A percentile compares a stretch with the other conserved stretches of the same genome.
Conservation (phyloP, 2,329 filamentous ascomycete genomes). For the Cercospora sp. region DNA sequence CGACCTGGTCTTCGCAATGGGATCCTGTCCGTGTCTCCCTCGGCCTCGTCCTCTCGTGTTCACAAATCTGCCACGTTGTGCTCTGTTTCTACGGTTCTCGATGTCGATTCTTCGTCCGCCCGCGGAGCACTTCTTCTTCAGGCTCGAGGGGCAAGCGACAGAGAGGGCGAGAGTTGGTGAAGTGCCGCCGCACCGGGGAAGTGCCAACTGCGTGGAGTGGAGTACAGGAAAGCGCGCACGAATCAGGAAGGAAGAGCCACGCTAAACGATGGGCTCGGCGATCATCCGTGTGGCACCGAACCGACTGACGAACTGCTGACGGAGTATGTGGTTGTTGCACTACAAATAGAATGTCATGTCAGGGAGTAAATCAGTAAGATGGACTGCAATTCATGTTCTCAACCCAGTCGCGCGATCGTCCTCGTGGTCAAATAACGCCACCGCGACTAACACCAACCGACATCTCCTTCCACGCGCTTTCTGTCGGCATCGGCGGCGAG, state of each 20-base stretch:
- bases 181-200: neutral
- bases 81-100: neutral
- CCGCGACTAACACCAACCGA: neutral
- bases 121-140: neutral
- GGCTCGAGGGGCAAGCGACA: neutral
- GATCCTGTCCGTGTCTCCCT: neutral
- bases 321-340: neutral
- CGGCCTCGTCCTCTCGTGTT: neutral
- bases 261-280: constrained; percentile 8
- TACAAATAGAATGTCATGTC: neutral
- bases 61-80: neutral
- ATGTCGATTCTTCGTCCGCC: neutral
- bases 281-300: constrained; percentile 11
- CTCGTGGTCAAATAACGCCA: neutral
- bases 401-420: neutral
- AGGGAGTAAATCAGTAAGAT: neutral
- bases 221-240: neutral
- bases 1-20: constrained; percentile 12
- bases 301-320: neutral
- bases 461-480: neutral
- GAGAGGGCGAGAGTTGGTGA: neutral
- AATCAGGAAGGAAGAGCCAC: constrained; percentile 1
- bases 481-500: neutral
- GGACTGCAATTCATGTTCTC: neutral
- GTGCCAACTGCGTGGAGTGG: constrained; percentile 9